Evolutionary conservation across 495 filamentous ascomycete genomes (phyloP).

Genomic region (Podospora pseudocomata): DNA sequence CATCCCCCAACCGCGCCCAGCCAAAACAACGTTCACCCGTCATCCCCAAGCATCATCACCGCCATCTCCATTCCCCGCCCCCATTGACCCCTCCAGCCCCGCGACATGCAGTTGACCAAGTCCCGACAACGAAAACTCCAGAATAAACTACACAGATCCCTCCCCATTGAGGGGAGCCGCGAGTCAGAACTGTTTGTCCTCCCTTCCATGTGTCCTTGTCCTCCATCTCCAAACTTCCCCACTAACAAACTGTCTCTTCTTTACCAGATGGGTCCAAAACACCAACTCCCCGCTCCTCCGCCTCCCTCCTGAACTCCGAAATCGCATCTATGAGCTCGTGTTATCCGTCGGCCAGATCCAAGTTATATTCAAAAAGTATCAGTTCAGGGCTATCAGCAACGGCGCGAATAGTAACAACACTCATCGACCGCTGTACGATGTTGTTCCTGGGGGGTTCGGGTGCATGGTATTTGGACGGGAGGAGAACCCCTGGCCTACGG

Average conservation of each 20-base stretch:
- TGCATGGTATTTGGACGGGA: constrained; percentile 19
- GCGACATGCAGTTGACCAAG: constrained; percentile 24
- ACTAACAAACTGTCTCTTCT: constrained; percentile 8
- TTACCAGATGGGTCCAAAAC: constrained; percentile 17
- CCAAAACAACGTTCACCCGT: background rate
- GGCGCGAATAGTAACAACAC: background rate
- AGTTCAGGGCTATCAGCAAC: background rate
- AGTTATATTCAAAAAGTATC: constrained; percentile 21
- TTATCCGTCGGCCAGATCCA: constrained; percentile 34
- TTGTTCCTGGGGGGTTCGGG: constrained; percentile 25
- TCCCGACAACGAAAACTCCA: constrained; percentile 27
- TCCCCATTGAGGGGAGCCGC: constrained; percentile 17
- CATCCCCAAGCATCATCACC: background rate
- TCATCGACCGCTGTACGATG: constrained; percentile 15
- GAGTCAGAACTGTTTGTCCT: constrained; percentile 26
- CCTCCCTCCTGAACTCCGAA: constrained; percentile 40
- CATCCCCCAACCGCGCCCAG: background rate
- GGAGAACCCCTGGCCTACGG: constrained; percentile 23
- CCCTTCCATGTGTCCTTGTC: background rate
- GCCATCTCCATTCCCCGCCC: background rate
- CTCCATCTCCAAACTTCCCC: background rate
- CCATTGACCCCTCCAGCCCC: background rate
- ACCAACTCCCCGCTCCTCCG: constrained; percentile 33
- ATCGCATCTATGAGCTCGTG: constrained; percentile 37
- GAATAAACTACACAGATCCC: constrained; percentile 15